phyloP scores from a whole-genome alignment of 169 alveolate genomes.

The Cystoisospora suis region DNA sequence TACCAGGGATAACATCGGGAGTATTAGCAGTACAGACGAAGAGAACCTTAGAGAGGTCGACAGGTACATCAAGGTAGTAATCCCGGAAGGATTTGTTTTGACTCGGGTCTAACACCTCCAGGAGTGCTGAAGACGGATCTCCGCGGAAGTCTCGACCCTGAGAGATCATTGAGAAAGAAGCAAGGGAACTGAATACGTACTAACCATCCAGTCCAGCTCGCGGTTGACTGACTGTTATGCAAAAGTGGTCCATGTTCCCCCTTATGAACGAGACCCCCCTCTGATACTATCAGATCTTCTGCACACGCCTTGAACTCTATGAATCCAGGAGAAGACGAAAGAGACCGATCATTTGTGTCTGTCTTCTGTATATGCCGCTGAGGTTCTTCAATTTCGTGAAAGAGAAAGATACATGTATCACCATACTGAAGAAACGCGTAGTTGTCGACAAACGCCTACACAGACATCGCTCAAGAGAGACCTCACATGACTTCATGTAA shows the following conservation, averaged over 20 bases:
- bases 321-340: too few species aligned
- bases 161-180: not conserved
- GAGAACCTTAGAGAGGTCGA: constrained; percentile 89
- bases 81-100: constrained; percentile 81
- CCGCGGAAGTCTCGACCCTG: constrained; percentile 87
- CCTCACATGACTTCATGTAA: too few species aligned
- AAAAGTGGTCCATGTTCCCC: too few species aligned
- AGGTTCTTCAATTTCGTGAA: too few species aligned
- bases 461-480: not conserved
- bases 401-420: too few species aligned
- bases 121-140: constrained; percentile 90
- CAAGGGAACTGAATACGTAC: not conserved
- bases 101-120: constrained; percentile 92
- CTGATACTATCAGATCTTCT: too few species aligned
- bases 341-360: too few species aligned
- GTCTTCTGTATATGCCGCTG: too few species aligned
- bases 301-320: too few species aligned
- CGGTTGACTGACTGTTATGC: too few species aligned
- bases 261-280: too few species aligned
- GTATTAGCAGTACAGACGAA: constrained; percentile 94
- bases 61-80: constrained; percentile 70
- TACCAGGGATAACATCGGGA: constrained; percentile 87
- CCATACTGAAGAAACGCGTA: not conserved
- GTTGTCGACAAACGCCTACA: not conserved
- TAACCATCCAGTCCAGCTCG: too few species aligned